Percentiles rank a stretch among this genome's conserved stretches.
phyloP scores from a whole-genome alignment of 352 stramenopile genomes.

The Phytopythium kandeliae region DNA sequence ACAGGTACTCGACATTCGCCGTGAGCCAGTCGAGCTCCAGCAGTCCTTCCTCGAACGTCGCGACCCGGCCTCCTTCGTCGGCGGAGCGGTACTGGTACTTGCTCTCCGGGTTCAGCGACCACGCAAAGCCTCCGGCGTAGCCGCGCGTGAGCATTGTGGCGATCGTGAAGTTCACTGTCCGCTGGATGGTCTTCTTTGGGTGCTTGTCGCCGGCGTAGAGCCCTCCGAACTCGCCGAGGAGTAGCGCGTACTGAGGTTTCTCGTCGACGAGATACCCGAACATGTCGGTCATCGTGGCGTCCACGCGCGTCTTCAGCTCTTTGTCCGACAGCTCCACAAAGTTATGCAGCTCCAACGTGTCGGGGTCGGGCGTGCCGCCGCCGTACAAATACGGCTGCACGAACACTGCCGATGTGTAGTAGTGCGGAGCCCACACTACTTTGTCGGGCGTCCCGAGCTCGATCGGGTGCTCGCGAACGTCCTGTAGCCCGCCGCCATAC shows the following conservation, averaged over 20 bases:
- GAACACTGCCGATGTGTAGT: slow-evolving; percentile 61
- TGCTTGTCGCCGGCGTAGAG: slow-evolving; percentile 50
- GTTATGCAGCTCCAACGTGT: slow-evolving; percentile 6
- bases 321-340: slow-evolving; percentile 27
- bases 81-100: slow-evolving; percentile 59
- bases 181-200: slow-evolving; percentile 52
- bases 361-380: slow-evolving; percentile 9
- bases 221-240: slow-evolving; percentile 66
- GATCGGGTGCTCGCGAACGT: slow-evolving; percentile 28
- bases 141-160: slow-evolving; percentile 40
- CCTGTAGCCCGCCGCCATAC: slow-evolving; percentile 44
- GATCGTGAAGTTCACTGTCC: slow-evolving; percentile 55
- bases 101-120: slow-evolving; percentile 68
- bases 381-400: slow-evolving; percentile 50
- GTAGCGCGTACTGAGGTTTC: slow-evolving; percentile 35
- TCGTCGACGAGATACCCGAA: slow-evolving; percentile 39
- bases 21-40: slow-evolving; percentile 54
- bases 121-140: slow-evolving; percentile 61
- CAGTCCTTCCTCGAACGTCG: slow-evolving; percentile 42
- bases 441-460: slow-evolving; percentile 49
- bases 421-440: slow-evolving; percentile 76
- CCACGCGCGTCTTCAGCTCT: slow-evolving; percentile 12
- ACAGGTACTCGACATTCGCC: slow-evolving; percentile 37
- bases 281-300: slow-evolving; percentile 30
- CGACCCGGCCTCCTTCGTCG: slow-evolving; percentile 16